These are phyloP conservation scores for Pyrus communis DNA, from an alignment of 306 rosid species.

Conservation along the genomic window DNA sequence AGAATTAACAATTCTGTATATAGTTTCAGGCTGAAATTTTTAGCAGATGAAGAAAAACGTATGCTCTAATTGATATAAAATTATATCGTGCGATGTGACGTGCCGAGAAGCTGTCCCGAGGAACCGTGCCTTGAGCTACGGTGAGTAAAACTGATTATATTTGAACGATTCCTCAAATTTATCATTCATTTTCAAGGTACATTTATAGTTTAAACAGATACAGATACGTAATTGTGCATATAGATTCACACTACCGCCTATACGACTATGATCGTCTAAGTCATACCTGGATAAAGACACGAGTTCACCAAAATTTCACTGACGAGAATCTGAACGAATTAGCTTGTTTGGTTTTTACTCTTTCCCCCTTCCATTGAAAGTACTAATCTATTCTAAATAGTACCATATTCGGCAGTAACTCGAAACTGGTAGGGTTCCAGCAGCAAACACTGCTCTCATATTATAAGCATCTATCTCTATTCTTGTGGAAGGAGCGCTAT, in stretches of 20 bases:
- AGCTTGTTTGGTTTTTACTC: not conserved
- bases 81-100: not conserved
- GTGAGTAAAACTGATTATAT: not conserved
- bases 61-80: not conserved
- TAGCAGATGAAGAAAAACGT: too few species aligned
- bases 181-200: not conserved
- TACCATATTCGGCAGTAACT: not conserved
- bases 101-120: not conserved
- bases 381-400: not conserved
- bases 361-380: too few species aligned
- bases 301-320: not conserved
- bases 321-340: not conserved
- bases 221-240: not conserved
- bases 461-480: conserved; percentile 18
- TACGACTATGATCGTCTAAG: not conserved
- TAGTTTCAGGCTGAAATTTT: too few species aligned
- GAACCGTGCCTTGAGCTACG: not conserved
- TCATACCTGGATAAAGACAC: not conserved
- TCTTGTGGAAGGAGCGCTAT: conserved; percentile 91
- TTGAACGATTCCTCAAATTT: not conserved
- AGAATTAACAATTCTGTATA: not conserved
- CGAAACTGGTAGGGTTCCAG: not conserved
- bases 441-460: not conserved
- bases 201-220: not conserved
- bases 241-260: not conserved